phyloP scores from a whole-genome alignment of 73 alveolate species.

The Symbiodinium pilosum region DNA sequence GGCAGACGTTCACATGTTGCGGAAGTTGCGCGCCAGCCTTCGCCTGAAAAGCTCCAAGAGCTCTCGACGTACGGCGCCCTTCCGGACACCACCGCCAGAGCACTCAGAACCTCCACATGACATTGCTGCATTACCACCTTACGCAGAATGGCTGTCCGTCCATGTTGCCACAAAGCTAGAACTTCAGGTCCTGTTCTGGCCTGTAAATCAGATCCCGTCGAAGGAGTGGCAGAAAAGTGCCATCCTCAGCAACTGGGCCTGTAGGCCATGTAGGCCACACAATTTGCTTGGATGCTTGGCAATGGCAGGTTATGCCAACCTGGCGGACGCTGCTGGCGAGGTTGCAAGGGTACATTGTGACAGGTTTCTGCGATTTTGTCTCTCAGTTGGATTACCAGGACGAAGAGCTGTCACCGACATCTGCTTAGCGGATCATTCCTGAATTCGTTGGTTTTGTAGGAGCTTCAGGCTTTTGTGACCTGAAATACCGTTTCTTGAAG shows the following conservation, averaged over 20 bases:
- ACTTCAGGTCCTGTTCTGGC: slow-evolving; percentile 8
- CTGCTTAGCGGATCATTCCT: not conserved
- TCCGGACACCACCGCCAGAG: not conserved
- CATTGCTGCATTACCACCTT: not conserved
- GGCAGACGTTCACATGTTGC: not conserved
- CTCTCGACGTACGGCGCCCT: not conserved
- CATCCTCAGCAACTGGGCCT: not conserved
- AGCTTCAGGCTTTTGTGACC: too few species aligned
- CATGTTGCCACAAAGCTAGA: not conserved
- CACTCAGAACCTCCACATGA: not conserved
- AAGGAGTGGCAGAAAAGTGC: slow-evolving; percentile 11
- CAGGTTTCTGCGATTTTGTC: too few species aligned
- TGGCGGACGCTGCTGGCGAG: not conserved
- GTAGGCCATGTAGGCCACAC: too few species aligned
- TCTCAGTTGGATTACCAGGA: too few species aligned
- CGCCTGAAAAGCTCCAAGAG: not conserved
- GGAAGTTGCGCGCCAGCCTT: not conserved
- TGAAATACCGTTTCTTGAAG: too few species aligned
- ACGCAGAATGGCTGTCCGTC: too few species aligned
- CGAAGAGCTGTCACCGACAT: not conserved
- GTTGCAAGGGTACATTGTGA: too few species aligned
- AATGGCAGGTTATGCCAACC: not conserved
- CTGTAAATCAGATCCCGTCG: not conserved
- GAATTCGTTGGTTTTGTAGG: too few species aligned
- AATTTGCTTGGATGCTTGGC: not conserved